Base-by-base conservation (phyloP, 768 basidiomycete genomes). In the Suillus subluteus region DNA sequence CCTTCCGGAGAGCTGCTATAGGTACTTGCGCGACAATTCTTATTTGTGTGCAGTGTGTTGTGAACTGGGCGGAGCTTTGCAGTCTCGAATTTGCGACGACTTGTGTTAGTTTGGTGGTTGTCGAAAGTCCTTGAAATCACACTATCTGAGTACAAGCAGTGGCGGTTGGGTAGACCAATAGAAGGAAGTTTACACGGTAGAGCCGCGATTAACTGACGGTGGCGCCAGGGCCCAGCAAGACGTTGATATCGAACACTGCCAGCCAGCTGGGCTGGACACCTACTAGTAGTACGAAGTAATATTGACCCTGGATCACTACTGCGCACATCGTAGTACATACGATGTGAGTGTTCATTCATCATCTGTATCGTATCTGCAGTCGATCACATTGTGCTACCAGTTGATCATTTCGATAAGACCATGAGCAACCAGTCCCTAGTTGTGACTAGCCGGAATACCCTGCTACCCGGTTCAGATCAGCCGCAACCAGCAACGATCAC, bases 401-500 rank as follows among this genome's bases (percentile, higher is more conserved):
- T 38, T 38, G 35, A 23, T 30, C 26, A 16, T 50, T 23, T 23
- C 16, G 40, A 59, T 15, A 59, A 40, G 38, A 16, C 26, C 40
- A 59, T 59, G 58, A 59, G 15, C 32, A 46, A 30, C 41, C 46
- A 54, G 52, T 70, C 66, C 62, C 43, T 80, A 59, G 79, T 87
- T 62, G 84, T 89, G 68, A 83, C 85, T 32, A 83, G 88, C 56
- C 75, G 75, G 23, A 84, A 82, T 44, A 86, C 89, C 54, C 76
- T 94, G 32, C 79, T 94, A 40, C 87, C 88, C 8, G 84, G 75
- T 23, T 67, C 70, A n/a, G 73, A 81, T 30, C 72, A 77, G 3
- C 87, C 86, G 2, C 80, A 80, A 41, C 86, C 91, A 3, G 91
- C 91, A 30, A 91, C 91, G 15, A 80, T 95, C 71, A 82, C 86